Percentiles rank a stretch among this genome's conserved stretches.
phyloP scores from a whole-genome alignment of 1,139 yeast genomes.

The Protomyces macrosporus region DNA sequence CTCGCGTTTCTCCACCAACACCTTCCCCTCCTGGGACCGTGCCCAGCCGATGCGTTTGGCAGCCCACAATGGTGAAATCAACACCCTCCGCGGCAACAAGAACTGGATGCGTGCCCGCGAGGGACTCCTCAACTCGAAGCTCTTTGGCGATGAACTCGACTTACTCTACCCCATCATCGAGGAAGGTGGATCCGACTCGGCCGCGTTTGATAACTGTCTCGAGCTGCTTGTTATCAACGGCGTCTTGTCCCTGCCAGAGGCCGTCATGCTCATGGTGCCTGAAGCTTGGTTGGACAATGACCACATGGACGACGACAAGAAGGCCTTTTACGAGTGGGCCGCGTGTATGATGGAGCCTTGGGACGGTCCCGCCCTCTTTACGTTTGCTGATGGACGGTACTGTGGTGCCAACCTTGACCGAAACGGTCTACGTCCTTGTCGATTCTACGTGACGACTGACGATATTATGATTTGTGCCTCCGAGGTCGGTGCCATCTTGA shows the following conservation, averaged over 20 bases:
- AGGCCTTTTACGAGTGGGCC: slow-evolving; percentile 98
- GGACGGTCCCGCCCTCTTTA: slow-evolving; percentile 98
- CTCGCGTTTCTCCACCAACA: slow-evolving; percentile 94
- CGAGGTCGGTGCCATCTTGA: slow-evolving; percentile 93
- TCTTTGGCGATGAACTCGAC: slow-evolving; percentile 88
- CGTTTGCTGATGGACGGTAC: slow-evolving; percentile 94
- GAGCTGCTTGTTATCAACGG: slow-evolving; percentile 90
- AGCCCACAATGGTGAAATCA: slow-evolving; percentile 98
- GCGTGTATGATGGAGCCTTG: slow-evolving; percentile 99
- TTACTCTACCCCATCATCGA: slow-evolving; percentile 90
- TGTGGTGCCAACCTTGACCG: slow-evolving; percentile 98
- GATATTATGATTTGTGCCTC: slow-evolving; percentile 96
- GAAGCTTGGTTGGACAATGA: slow-evolving; percentile 95
- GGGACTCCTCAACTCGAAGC: slow-evolving; percentile 83
- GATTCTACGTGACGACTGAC: slow-evolving; percentile 91
- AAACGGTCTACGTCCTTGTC: slow-evolving; percentile 96
- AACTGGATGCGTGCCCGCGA: slow-evolving; percentile 99
- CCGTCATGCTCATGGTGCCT: slow-evolving; percentile 93
- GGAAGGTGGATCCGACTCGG: slow-evolving; percentile 99
- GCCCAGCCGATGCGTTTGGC: slow-evolving; percentile 98
- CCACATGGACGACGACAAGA: slow-evolving; percentile 77
- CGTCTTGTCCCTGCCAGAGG: slow-evolving; percentile 87
- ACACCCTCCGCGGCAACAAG: slow-evolving; percentile 93
- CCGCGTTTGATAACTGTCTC: slow-evolving; percentile 92
- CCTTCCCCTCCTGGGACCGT: slow-evolving; percentile 99